Evolutionary conservation across 306 rosid species (phyloP), one percentile per base, ranked within the genome.

Genomic region (Lathyrus aphaca): DNA sequence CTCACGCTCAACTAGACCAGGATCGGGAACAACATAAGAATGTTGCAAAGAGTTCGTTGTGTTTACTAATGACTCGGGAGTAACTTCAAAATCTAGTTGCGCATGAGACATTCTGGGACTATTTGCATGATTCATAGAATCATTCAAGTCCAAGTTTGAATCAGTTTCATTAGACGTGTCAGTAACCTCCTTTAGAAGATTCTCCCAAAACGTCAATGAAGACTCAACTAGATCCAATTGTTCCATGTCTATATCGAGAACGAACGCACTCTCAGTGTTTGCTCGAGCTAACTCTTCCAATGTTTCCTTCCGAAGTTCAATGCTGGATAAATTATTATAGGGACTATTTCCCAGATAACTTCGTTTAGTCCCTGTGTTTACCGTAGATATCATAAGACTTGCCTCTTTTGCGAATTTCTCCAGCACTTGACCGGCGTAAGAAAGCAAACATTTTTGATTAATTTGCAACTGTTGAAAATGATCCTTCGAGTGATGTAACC

Each of bases 341-440:
- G 48, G 69, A 68, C 80, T 45, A 30, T 72, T 63, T 80, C 81
- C 82, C 3, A 84, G 88, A 71, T 84, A 63, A 75, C 92, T 84
- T 58, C 96, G 80, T 81, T 88, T 88, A 64, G 88, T 86, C 14
- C 74, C 81, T 30, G 55, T 55, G 69, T 78, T 60, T 71, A 79
- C 94, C 35, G 85, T 64, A 42, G 74, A 84, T 3, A 76, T 78
- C 75, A 81, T 72, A 18, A 80, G 77, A 79, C 80, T 71, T 25
- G 79, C 71, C 37, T 75, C 72, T 67, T 75, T 58, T 46, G 74
- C 87, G 8, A 85, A 92, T 66, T 81, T 86, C 73, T 82, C 80
- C 81, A 90, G 63, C 71, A 68, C 75, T 21, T 72, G 79, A 72
- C 86, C 83, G 78, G 87, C 29, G n/a, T 81, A 72, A 76, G 88